phyloP scores from a whole-genome alignment of 108 stramenopile genomes.

The Fragilariopsis cylindrus region DNA sequence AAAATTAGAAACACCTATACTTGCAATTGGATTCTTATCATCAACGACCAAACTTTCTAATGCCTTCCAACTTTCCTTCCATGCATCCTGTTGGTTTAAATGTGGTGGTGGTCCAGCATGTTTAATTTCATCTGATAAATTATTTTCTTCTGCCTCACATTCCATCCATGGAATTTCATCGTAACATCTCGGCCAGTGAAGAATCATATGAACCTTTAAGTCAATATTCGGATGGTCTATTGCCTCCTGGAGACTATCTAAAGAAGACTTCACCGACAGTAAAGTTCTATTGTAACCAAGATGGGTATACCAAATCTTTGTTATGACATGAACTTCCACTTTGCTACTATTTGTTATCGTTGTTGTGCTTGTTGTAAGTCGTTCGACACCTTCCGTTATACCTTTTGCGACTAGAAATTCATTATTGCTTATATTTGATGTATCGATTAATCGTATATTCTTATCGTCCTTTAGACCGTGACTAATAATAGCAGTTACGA shows the following conservation, averaged over 20 bases:
- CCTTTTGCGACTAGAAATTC: slow-evolving; percentile 71
- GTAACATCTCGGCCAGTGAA: slow-evolving; percentile 89
- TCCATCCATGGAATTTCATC: slow-evolving; percentile 84
- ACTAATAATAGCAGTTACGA: slow-evolving; percentile 43
- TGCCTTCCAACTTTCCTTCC: slow-evolving; percentile 78
- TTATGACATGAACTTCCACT: slow-evolving; percentile 69
- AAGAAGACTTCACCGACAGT: slow-evolving; percentile 54
- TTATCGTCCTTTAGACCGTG: slow-evolving; percentile 37
- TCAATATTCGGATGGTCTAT: slow-evolving; percentile 41
- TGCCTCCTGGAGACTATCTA: slow-evolving; percentile 43
- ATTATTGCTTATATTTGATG: slow-evolving; percentile 70
- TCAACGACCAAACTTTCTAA: slow-evolving; percentile 67
- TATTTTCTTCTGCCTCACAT: slow-evolving; percentile 70
- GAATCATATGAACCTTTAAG: slow-evolving; percentile 63
- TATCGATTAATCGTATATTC: slow-evolving; percentile 71
- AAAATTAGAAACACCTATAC: slow-evolving; percentile 89
- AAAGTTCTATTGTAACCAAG: slow-evolving; percentile 84
- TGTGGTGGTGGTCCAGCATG: slow-evolving; percentile 74
- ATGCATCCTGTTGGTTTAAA: slow-evolving; percentile 68
- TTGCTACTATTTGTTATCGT: not conserved
- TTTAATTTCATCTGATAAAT: slow-evolving; percentile 55
- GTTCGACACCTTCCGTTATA: slow-evolving; percentile 43
- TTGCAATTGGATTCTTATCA: slow-evolving; percentile 42
- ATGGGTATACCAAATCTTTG: slow-evolving; percentile 94
- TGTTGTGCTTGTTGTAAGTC: slow-evolving; percentile 2